Base-by-base conservation (phyloP, 2,329 filamentous ascomycete genomes). In the Colletotrichum echinochloae region DNA sequence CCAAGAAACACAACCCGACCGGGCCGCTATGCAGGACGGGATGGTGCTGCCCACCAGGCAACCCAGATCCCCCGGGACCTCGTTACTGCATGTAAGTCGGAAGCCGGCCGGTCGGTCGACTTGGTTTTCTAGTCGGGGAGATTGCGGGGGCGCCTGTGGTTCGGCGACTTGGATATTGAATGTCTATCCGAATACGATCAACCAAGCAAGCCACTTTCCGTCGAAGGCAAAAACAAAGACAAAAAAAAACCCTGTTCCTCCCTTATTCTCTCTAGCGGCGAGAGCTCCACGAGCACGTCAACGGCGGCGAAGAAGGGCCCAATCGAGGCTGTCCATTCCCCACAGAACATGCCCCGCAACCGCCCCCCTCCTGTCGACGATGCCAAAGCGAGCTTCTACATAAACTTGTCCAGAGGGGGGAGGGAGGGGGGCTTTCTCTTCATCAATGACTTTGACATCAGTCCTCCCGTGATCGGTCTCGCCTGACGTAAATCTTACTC, bases 331-430 rank as follows among this genome's bases (percentile, higher is more conserved):
- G 46, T 18, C 20, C 33, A 49, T 61, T 61, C 39, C 16, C 59
- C 30, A 35, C 59, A 51, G 23, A 18, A 51, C 51, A 9, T 23
- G 59, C 44, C 59, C 59, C 59, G 44, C 59, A 61, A 51, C n/a
- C 23, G 59, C 59, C 59, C 59, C 59, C 59, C 59, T 61, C 59
- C 59, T 26, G 33, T 35, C 28, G 59, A 60, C 30, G 44, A 61
- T 51, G 33, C 57, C 57, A 61, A 16, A 20, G n/a, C 41, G n/a
- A n/a, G n/a, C n/a, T n/a, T 49, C 28, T 60, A 61, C 33, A 28
- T 51, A 61, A 51, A 61, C 54, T 56, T 51, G 46, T 48, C 35
- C 44, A 44, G 26, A n/a, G 8, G 41, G 41, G 16, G 6, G 37
- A 41, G 41, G 54, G 33, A n/a, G 14, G n/a, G n/a, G n/a, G n/a